A percentile compares a stretch with the other conserved stretches of the same genome.
Evolutionary conservation across 176 grass and related monocot species (phyloP).

Genomic region (Microstegium vimineum): DNA sequence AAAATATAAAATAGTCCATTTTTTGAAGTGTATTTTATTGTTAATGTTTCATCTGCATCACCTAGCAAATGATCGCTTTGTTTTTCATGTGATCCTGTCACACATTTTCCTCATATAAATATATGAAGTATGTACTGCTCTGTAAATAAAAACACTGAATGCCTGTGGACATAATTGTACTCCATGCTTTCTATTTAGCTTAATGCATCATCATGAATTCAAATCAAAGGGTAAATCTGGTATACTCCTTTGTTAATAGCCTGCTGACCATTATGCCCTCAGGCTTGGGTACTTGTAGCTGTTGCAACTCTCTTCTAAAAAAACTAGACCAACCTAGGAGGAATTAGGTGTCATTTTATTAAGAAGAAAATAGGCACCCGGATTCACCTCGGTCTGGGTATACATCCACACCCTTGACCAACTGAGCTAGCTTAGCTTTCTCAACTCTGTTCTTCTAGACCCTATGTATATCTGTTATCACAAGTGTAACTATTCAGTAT

Average conservation of each 20-base stretch:
- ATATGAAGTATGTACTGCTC: too few relatives aligned
- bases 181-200: background rate
- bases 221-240: background rate
- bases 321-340: background rate
- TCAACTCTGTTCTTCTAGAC: background rate
- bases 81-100: background rate
- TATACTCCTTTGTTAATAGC: background rate
- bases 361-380: background rate
- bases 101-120: too few relatives aligned
- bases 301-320: background rate
- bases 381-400: background rate
- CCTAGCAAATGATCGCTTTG: background rate
- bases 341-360: background rate
- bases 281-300: background rate
- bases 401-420: background rate
- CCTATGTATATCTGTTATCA: background rate
- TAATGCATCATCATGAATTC: background rate
- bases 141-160: background rate
- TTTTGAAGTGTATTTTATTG: background rate
- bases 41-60: background rate
- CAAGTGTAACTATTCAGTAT: background rate
- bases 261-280: background rate
- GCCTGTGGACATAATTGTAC: background rate
- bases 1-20: background rate
- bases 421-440: background rate